Base-by-base conservation (phyloP, 352 stramenopile species). In the Plasmopara halstedii region DNA sequence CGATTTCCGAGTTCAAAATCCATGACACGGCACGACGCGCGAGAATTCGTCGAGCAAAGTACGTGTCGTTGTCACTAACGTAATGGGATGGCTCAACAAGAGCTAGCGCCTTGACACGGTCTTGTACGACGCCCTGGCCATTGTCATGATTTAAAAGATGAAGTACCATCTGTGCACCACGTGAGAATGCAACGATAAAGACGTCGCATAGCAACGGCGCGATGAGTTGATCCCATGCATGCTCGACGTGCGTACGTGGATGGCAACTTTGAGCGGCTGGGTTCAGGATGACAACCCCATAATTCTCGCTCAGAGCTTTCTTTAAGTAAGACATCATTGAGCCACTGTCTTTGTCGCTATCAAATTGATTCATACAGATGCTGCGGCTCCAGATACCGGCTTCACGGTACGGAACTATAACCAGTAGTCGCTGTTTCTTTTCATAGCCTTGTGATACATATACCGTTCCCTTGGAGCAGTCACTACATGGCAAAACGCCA, bases 21-120 rank as follows among this genome's bases (percentile, higher is more conserved):
- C 81, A 93, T 11, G 76, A 61, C 4, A 86, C 64, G 0, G 73
- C 76, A 6, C 79, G 76, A 1, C 78, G 67, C 5, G 78, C 73
- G 1, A 93, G 57, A 25, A 93, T 78, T 20, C 74, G 60, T 0
- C 78, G 64, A 11, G 68, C 64, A 62, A 89, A 93, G 65, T 93
- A 90, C 50, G 64, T 68, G 46, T 93, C 81, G 29, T 54, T 66
- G 4, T 89, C 76, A 15, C 42, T 55, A 11, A 93, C 78, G 43
- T 88, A 89, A 54, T 93, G 81, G 21, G 76, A 89, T 13, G 78
- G 76, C 40, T 93, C 81, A 2, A 93, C 80, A 3, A 93, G 65
- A 19, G 78, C 77, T 2, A 93, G 50, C 7, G 81, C 81, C 50
- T 86, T 86, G 41, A 90, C 68, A 14, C 81, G 78, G 51, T 90